Evolutionary conservation across 805 yeast species (phyloP), one percentile per base, ranked within the genome.

Genomic region (Tetrapisispora iriomotensis): DNA sequence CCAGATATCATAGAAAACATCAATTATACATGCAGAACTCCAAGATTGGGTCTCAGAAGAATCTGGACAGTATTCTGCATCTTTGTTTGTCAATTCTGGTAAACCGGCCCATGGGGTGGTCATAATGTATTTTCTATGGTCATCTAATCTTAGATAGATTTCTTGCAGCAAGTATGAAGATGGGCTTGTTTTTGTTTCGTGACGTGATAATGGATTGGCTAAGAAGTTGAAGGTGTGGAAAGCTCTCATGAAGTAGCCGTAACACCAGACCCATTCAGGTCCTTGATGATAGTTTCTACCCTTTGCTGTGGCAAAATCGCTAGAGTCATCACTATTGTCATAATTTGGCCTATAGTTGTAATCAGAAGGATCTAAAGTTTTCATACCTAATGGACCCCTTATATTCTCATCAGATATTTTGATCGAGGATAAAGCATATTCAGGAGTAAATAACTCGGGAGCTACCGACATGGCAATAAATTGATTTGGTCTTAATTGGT

Each of bases 221-320:
- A 53, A 41, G 34, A 68, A 59, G 49, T 78, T 76, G 54, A 81
- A 75, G 34, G 64, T 58, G 28, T 74, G 65, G 51, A 69, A 77
- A 0, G 97, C 95, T 46, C 96, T 73, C 48, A 92, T 62, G 56
- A 86, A 90, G 60, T 77, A 87, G 3, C 98, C 98, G 20, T 72
- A 70, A 42, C 78, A 74, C 96, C 96, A 90, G 25, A 84, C 82
- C 98, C 98, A 90, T 58, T 92, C 98, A 2, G 98, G 98, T 2
- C 98, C 98, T 64, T 90, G 97, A 61, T 90, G 98, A 59, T 90
- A 90, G 63, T 92, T 92, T 52, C 97, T 74, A 23, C 98, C 98
- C 62, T 87, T 86, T 2, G 96, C 71, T 0, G 96, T 87, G 1
- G 94, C 86, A 70, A 87, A 92, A 60, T 90, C 95, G 4, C 71